Base-by-base conservation (phyloP, 139 green algal species). In the Chlorella sp. region DNA sequence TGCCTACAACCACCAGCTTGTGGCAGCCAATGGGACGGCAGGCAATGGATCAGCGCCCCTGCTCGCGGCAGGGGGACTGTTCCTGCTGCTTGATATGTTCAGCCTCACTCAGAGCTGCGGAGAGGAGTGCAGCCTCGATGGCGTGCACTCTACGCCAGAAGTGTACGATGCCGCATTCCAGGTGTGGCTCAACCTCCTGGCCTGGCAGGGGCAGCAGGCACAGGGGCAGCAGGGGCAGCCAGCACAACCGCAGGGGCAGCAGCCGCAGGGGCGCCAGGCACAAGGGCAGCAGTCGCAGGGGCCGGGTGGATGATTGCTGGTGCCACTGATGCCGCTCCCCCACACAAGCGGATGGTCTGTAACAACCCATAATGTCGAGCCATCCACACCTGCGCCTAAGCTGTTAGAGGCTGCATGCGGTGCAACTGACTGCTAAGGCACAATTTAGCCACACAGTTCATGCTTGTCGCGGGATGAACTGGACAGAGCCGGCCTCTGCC, bases 111-210 rank as follows among this genome's bases (percentile, higher is more conserved):
- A 45, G 43, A 4, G 29, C 7, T 79, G 73, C 50, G 62, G 62
- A 31, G 62, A 72, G 48, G 62, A 73, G 62, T 79, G 73, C 73
- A 73, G 46, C 73, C 25, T 61, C 6, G 72, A 77, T 19, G 72
- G 72, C 43, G 60, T 77, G 45, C 72, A 77, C 60, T 71, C 60
- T 1, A 0, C 35, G 45, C 61, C 46, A 27, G 43, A 42, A 8
- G 48, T 73, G 50, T 73, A 79, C 35, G 62, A 79, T 27, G 48
- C 63, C 3, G 62, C 73, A 12, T 38, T 79, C 46, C 73, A 73
- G 48, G 62, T 73, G 35, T n/a, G 73, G 62, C 73, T 79, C 12
- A 73, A 55, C n/a, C 2, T 79, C 12, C 40, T 11, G 8, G n/a
- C 64, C 27, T 27, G 11, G 41, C 41, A 42, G 42, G 42, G 11